These are phyloP conservation scores for Apostasia ramifera DNA, from an alignment of 106 monocot species.

Conservation along the genomic window DNA sequence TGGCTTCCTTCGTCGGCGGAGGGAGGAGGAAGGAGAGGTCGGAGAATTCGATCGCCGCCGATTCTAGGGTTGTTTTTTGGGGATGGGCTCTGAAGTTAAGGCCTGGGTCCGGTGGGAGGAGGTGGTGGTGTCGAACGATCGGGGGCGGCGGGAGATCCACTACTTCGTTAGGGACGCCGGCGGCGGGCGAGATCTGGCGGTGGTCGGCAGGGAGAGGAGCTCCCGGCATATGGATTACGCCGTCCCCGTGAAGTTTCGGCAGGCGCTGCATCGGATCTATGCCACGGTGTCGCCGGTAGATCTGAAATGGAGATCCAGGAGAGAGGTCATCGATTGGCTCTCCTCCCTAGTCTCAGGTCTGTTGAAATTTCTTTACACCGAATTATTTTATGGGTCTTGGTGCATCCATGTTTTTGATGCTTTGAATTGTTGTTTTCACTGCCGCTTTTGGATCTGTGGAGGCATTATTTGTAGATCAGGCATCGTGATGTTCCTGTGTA, in stretches of 20 bases:
- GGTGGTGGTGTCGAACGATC: conserved; percentile 70
- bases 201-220: conserved; percentile 83
- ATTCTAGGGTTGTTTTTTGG: background rate
- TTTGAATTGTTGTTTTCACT: no score
- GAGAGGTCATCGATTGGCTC: conserved; percentile 94
- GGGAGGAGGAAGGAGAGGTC: background rate
- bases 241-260: conserved; percentile 23
- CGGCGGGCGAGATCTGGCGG: conserved; percentile 60
- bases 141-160: conserved; percentile 70
- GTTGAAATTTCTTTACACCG: background rate
- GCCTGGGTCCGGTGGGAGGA: conserved; percentile 56
- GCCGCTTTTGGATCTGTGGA: no score
- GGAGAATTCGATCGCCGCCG: no score
- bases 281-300: background rate
- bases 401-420: no score
- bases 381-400: no score
- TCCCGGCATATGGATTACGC: conserved; percentile 73
- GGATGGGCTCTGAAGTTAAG: background rate
- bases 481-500: no score
- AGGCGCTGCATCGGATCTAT: background rate
- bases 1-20: conserved; percentile 1
- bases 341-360: conserved; percentile 64
- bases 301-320: conserved; percentile 59
- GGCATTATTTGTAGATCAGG: no score
- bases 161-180: conserved; percentile 43